Percentiles rank a stretch among this genome's conserved stretches.
Conservation (phyloP, 768 basidiomycete species). For the Pisolithus albus region DNA sequence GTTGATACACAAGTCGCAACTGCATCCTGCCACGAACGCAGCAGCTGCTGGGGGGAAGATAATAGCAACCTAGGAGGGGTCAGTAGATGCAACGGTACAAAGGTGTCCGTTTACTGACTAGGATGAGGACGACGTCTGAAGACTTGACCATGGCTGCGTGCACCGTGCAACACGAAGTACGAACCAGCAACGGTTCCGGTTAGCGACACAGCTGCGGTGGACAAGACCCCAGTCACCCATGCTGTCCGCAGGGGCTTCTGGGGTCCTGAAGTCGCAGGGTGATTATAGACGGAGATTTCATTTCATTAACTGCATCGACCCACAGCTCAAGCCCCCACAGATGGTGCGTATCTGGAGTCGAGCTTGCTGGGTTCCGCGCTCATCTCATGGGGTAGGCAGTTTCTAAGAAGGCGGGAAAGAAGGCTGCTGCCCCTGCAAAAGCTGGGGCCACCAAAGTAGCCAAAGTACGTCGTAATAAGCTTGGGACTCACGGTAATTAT, state of each 20-base stretch:
- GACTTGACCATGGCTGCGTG: conserved; percentile 37
- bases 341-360: conserved; percentile 15
- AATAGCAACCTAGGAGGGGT: conserved; percentile 55
- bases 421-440: conserved; percentile 55
- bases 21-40: conserved; percentile 71
- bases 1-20: conserved; percentile 83
- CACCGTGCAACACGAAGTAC: no score
- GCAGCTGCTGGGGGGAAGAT: conserved; percentile 79
- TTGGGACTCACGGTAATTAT: conserved; percentile 1
- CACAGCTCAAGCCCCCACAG: conserved; percentile 6
- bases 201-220: conserved; percentile 12
- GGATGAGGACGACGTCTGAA: conserved; percentile 73
- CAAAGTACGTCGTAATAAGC: conserved; percentile 47
- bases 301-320: neutral
- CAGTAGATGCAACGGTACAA: neutral
- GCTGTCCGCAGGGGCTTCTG: neutral
- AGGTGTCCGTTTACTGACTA: conserved; percentile 39
- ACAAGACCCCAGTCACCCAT: conserved; percentile 16
- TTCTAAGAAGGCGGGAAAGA: conserved; percentile 89
- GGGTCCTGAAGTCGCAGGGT: neutral
- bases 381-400: conserved; percentile 47
- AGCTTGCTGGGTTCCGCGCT: neutral
- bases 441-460: conserved; percentile 57
- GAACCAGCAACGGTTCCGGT: no score
- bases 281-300: neutral